Evolutionary conservation across 208 protist species (phyloP), one percentile per base, ranked within the genome.

Genomic region (Herpetomonas tarakana): DNA sequence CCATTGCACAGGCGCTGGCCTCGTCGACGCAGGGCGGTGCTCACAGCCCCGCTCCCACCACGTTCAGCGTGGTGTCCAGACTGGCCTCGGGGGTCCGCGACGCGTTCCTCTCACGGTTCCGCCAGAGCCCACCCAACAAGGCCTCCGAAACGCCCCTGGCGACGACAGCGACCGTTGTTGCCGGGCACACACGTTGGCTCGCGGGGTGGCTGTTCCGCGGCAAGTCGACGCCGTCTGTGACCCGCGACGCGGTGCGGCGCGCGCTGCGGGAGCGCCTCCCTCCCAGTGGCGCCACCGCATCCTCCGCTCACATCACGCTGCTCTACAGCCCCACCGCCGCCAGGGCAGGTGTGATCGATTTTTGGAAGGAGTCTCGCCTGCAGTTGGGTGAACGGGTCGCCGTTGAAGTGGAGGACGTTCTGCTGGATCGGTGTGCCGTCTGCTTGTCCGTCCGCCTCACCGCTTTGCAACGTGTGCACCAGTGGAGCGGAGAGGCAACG

Each of bases 151-250:
- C n/a, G n/a, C n/a, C n/a, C n/a, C n/a, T n/a, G n/a, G n/a, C n/a
- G n/a, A n/a, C n/a, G n/a, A n/a, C n/a, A n/a, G n/a, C n/a, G n/a
- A n/a, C n/a, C n/a, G n/a, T n/a, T n/a, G n/a, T 71, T 2, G 58
- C 65, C 12, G 89, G 89, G 0, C 89, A 95, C 58, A 45, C 62
- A 35, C 71, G 66, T 51, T 95, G 89, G 89, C 59, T 95, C 49
- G 67, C 52, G 7, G 86, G 86, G 3, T 95, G 85, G 85, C 69
- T 92, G 0, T 59, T 90, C 47, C 67, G 71, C 45, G 71, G 77
- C 0, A 64, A 68, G 2, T 56, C n/a, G 18, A 28, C 28, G 0
- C 12, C 27, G n/a, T 19, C 52, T 11, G 24, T 57, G 24, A n/a
- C 55, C 25, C 35, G 19, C 47, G 58, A 21, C n/a, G 58, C 29